A percentile compares a stretch with the other conserved stretches of the same genome.
These are phyloP conservation scores for Penicillium bialowiezense DNA, from an alignment of 495 filamentous ascomycete species.

Conservation along the genomic window DNA sequence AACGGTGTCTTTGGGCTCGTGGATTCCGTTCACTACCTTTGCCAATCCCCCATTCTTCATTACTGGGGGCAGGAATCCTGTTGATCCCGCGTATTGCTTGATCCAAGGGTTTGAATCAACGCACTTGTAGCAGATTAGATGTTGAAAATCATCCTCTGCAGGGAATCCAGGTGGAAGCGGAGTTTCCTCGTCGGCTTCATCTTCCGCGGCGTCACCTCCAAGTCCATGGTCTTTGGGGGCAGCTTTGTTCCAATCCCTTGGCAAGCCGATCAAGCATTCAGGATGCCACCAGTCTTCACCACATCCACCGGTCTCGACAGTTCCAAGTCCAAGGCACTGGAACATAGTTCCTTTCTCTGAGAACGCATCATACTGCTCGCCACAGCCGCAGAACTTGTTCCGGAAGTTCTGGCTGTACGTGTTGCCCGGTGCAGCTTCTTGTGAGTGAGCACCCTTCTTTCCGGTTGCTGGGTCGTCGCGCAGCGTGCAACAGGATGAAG, in stretches of 20 bases:
- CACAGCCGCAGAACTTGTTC: conserved; percentile 90
- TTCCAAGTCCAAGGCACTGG: conserved; percentile 87
- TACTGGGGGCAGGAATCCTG: conserved; percentile 77
- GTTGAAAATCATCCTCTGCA: conserved; percentile 79
- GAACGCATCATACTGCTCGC: conserved; percentile 77
- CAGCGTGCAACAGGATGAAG: conserved; percentile 68
- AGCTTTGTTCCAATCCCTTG: conserved; percentile 48
- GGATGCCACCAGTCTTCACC: conserved; percentile 99
- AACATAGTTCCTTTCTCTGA: conserved; percentile 98
- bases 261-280: conserved; percentile 82
- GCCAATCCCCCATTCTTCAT: conserved; percentile 35
- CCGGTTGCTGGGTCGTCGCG: conserved; percentile 72
- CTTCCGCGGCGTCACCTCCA: conserved; percentile 30
- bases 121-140: conserved; percentile 93
- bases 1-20: not conserved
- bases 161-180: conserved; percentile 83
- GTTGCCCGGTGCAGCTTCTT: conserved; percentile 69
- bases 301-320: conserved; percentile 77
- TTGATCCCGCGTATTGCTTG: conserved; percentile 78
- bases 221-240: conserved; percentile 43
- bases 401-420: conserved; percentile 93
- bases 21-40: conserved; percentile 2
- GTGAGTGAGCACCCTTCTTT: conserved; percentile 72
- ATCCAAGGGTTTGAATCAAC: conserved; percentile 88
- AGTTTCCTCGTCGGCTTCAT: conserved; percentile 49